These are phyloP conservation scores for Pseudopithomyces chartarum DNA, from an alignment of 2,329 filamentous ascomycete genomes.

Conservation along the genomic window DNA sequence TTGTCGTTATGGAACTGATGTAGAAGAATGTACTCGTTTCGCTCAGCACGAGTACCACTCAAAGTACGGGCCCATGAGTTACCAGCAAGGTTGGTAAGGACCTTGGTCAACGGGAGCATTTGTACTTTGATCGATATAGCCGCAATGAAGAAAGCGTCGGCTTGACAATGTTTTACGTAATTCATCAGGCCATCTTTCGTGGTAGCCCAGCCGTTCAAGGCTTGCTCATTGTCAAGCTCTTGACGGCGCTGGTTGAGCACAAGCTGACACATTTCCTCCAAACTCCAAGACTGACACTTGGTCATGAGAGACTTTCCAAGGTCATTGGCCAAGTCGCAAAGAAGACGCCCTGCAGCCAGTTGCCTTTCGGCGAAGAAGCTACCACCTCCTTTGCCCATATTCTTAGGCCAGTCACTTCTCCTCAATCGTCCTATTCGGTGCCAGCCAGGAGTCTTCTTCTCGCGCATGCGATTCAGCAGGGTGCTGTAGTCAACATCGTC, in stretches of 20 bases:
- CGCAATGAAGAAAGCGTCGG: slow-evolving; percentile 94
- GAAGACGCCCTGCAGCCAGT: slow-evolving; percentile 81
- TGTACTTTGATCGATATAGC: slow-evolving; percentile 88
- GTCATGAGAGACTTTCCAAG: slow-evolving; percentile 96
- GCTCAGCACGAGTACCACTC: slow-evolving; percentile 92
- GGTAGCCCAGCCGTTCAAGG: slow-evolving; percentile 83
- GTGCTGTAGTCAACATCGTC: slow-evolving; percentile 97
- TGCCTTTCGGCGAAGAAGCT: slow-evolving; percentile 94
- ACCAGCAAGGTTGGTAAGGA: slow-evolving; percentile 92
- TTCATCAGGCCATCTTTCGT: slow-evolving; percentile 87
- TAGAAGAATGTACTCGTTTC: slow-evolving; percentile 98
- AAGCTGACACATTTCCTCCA: slow-evolving; percentile 95
- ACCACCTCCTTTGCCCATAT: slow-evolving; percentile 81
- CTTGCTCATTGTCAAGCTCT: slow-evolving; percentile 87
- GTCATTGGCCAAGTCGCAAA: slow-evolving; percentile 95
- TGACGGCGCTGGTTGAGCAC: slow-evolving; percentile 79
- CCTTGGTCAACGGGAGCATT: slow-evolving; percentile 90
- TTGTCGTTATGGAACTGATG: slow-evolving; percentile 97
- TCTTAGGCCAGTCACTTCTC: slow-evolving; percentile 82
- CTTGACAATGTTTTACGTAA: slow-evolving; percentile 90
- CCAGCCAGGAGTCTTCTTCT: slow-evolving; percentile 93
- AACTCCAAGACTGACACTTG: slow-evolving; percentile 96
- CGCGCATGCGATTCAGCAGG: slow-evolving; percentile 81
- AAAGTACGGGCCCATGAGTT: slow-evolving; percentile 98
- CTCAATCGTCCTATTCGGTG: slow-evolving; percentile 88